phyloP scores from a whole-genome alignment of 176 grass and related monocot species.

The Aegilops tauschii region DNA sequence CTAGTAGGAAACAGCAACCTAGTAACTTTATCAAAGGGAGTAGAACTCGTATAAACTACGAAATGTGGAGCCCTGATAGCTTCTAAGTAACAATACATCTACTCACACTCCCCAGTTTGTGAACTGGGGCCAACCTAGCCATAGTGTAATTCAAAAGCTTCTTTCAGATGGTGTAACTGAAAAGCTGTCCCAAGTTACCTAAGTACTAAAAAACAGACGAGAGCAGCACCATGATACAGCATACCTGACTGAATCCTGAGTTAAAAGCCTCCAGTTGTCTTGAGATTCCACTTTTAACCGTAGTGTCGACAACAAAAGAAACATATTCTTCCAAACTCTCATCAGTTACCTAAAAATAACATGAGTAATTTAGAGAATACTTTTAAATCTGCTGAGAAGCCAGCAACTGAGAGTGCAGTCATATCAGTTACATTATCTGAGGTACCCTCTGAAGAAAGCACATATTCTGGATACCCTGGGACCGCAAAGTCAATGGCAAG shows the following conservation, averaged over 20 bases:
- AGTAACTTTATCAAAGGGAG: not conserved
- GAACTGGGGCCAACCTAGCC: not conserved
- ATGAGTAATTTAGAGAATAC: constrained; percentile 20
- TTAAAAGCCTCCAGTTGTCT: constrained; percentile 85
- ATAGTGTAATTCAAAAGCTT: constrained; percentile 9
- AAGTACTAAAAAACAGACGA: not conserved
- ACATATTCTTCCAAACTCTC: constrained; percentile 81
- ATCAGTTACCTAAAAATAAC: constrained; percentile 55
- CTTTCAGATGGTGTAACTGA: not conserved
- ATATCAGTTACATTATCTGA: constrained; percentile 55
- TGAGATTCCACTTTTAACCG: constrained; percentile 57
- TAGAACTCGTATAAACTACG: not conserved
- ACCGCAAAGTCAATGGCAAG: constrained; percentile 78
- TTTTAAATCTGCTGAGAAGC: constrained; percentile 24
- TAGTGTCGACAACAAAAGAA: constrained; percentile 63
- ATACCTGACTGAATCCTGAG: constrained; percentile 93
- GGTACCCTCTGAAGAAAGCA: constrained; percentile 37
- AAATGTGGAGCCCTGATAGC: not conserved
- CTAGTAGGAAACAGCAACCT: not conserved
- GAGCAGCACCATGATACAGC: not conserved
- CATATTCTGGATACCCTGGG: constrained; percentile 83
- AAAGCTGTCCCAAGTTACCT: not conserved
- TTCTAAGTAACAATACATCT: not conserved
- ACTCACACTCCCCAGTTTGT: not conserved
- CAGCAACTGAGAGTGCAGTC: not conserved